Evolutionary conservation across 345 rosid genomes (phyloP), one percentile per base, ranked within the genome.

Genomic region (Populus davidiana): DNA sequence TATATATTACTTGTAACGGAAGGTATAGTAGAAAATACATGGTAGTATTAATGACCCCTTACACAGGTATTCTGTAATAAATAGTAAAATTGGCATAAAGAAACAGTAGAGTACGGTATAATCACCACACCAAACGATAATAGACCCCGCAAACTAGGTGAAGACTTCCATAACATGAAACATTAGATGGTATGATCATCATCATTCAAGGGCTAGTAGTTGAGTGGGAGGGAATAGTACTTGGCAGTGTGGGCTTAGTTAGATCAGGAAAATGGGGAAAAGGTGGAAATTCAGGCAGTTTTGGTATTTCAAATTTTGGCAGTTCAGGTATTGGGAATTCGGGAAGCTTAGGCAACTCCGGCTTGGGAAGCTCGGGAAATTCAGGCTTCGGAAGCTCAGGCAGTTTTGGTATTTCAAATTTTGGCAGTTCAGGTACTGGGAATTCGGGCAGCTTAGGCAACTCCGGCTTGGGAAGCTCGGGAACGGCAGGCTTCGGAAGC

Each of bases 191-290:
- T 56, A 56, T n/a, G 27, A 8, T n/a, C 0, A 14, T n/a, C 64
- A 59, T 68, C 62, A 33, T 33, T 33, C 38, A 76, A 73, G 82
- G 78, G 54, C 43, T 20, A 38, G 76, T 18, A 23, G 50, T 9
- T 39, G 83, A n/a, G 39, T 72, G 77, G 17, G 29, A 11, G 12
- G 86, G 77, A 38, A 80, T 36, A 65, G 70, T 8, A 27, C 27
- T 27, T 11, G 84, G 85, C 4, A 74, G 17, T 43, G 66, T 38
- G 1, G 79, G 77, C 44, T 61, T 18, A 25, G 68, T 11, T 1
- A 70, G 76, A 64, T 65, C 17, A 0, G 74, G 66, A 31, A 67
- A 21, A 1, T 82, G 70, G 17, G 69, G 73, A 0, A 72, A 27
- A 41, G 63, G 0, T 36, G 73, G 59, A 10, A 44, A 16, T 17